A percentile compares a stretch with the other conserved stretches of the same genome.
Evolutionary conservation across 2,329 filamentous ascomycete genomes (phyloP).

Genomic region (Dryadomyces quercus-mongolicae): DNA sequence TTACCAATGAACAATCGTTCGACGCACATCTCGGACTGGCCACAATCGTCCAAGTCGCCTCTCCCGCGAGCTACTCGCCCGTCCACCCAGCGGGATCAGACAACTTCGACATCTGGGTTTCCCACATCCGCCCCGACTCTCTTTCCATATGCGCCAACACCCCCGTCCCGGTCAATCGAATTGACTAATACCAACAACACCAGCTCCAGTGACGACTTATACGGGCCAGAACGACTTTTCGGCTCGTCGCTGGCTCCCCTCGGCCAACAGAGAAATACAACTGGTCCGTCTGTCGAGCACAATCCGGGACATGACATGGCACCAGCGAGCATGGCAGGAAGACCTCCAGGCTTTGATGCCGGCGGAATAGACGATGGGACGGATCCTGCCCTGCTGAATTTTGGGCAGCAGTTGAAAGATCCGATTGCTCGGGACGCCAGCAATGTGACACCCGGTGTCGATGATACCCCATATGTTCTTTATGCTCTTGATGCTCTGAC

Average conservation of each 20-base stretch:
- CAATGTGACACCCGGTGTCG: constrained; percentile 60
- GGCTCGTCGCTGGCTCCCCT: constrained; percentile 19
- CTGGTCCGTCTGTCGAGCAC: no score
- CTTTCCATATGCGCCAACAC: constrained; percentile 25
- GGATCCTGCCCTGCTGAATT: constrained; percentile 2
- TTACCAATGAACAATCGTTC: neutral
- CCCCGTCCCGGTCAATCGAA: constrained; percentile 15
- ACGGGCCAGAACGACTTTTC: constrained; percentile 30
- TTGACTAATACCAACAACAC: constrained; percentile 16
- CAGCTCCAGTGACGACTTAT: constrained; percentile 27
- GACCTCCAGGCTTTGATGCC: no score
- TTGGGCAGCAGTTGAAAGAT: constrained; percentile 31
- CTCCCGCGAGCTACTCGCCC: no score
- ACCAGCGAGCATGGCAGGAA: no score
- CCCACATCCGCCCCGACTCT: constrained; percentile 19
- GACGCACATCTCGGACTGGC: neutral
- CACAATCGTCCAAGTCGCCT: neutral
- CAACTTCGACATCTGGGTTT: constrained; percentile 14
- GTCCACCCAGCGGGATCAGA: neutral
- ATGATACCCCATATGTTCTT: constrained; percentile 78
- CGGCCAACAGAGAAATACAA: no score
- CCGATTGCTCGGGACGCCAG: constrained; percentile 36
- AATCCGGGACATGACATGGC: no score
- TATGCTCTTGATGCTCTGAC: constrained; percentile 85
- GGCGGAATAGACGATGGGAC: no score